These are phyloP conservation scores for Fusarium veterinarium DNA, from an alignment of 2,329 filamentous ascomycete species.

Conservation along the genomic window DNA sequence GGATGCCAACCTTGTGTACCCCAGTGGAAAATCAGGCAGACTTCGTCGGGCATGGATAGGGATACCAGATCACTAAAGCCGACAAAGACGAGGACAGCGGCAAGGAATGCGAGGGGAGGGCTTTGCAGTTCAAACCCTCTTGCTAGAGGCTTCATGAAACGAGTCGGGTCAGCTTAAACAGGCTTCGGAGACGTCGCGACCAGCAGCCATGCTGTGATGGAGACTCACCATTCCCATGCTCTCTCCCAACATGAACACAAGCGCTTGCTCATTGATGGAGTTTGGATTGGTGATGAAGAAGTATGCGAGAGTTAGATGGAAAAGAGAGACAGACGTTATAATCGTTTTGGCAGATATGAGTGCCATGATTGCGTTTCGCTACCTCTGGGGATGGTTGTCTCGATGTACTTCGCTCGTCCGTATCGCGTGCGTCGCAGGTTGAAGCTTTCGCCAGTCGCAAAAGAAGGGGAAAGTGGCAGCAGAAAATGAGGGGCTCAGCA, in stretches of 20 bases:
- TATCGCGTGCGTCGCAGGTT: not conserved
- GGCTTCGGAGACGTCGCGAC: not conserved
- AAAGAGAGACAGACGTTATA: conserved; percentile 83
- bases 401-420: not conserved
- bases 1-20: conserved; percentile 68
- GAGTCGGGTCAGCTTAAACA: not conserved
- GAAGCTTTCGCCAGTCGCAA: not conserved
- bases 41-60: conserved; percentile 75
- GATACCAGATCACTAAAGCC: conserved; percentile 74
- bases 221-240: conserved; percentile 79
- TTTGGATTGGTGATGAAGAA: conserved; percentile 82
- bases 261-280: conserved; percentile 79
- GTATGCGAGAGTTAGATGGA: conserved; percentile 85
- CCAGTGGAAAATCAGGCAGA: conserved; percentile 73
- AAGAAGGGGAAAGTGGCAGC: not conserved
- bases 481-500: not conserved
- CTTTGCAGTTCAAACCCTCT: conserved; percentile 75
- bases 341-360: conserved; percentile 84
- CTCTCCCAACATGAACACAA: conserved; percentile 85
- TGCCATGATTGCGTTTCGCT: conserved; percentile 69
- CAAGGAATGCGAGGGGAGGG: conserved; percentile 79
- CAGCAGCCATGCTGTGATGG: not conserved
- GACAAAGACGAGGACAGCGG: conserved; percentile 71
- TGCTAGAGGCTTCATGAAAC: conserved; percentile 56
- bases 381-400: not conserved